These are phyloP conservation scores for Colletotrichum viniferum DNA, from an alignment of 2,329 filamentous ascomycete genomes.

Conservation along the genomic window DNA sequence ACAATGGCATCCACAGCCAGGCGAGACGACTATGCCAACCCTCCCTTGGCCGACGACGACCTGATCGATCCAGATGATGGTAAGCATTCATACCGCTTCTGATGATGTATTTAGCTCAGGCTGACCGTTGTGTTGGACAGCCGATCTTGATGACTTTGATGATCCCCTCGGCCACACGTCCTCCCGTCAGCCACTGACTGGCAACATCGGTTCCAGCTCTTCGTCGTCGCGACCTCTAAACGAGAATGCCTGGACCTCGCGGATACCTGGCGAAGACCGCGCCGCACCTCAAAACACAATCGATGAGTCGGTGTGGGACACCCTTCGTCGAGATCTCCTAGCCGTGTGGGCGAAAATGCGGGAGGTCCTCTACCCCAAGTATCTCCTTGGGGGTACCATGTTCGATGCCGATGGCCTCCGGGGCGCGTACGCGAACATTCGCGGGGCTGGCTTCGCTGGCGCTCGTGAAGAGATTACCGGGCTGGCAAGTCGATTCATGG, in stretches of 20 bases:
- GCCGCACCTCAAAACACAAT: constrained; percentile 90
- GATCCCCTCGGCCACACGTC: constrained; percentile 75
- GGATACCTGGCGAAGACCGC: constrained; percentile 91
- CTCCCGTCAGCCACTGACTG: constrained; percentile 80
- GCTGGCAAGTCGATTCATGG: constrained; percentile 65
- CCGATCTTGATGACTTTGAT: constrained; percentile 90
- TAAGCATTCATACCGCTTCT: constrained; percentile 39
- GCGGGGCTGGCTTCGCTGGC: constrained; percentile 61
- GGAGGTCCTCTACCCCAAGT: constrained; percentile 95
- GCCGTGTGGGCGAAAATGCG: constrained; percentile 98
- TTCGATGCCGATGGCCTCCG: constrained; percentile 61
- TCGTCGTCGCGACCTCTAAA: constrained; percentile 65
- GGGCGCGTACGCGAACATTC: constrained; percentile 65
- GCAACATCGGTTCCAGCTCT: constrained; percentile 73
- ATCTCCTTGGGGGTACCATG: constrained; percentile 78
- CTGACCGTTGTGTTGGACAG: constrained; percentile 41
- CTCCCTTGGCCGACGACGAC: constrained; percentile 69
- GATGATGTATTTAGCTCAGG: neutral
- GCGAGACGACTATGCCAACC: constrained; percentile 64
- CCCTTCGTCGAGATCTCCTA: constrained; percentile 86
- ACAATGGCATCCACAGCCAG: constrained; percentile 52
- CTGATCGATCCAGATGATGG: constrained; percentile 82
- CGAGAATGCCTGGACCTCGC: constrained; percentile 84
- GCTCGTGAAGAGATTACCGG: constrained; percentile 67
- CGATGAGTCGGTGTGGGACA: constrained; percentile 97